Evolutionary conservation across 169 alveolate genomes (phyloP), one percentile per base, ranked within the genome.

Genomic region (Plasmodium coatneyi): DNA sequence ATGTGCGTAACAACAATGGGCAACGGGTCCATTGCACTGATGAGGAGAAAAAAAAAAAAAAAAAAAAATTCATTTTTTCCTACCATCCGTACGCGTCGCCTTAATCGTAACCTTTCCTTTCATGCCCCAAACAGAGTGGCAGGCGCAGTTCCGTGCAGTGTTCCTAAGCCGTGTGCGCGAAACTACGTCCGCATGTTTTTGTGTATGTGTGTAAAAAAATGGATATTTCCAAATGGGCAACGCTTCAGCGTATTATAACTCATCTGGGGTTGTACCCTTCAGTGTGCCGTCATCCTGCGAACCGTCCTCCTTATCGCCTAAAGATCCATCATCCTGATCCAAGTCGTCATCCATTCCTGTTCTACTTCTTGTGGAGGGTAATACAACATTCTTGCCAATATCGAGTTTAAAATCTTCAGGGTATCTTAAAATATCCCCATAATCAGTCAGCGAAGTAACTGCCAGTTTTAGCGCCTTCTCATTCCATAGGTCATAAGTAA

Each of bases 381-480:
- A 46, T 6, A 76, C 74, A 22, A 87, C 93, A 84, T 95, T 93
- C 49, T 80, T 93, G 6, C 92, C 95, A 52, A 93, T 66, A 84
- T 84, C 96, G n/a, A 95, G 30, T 78, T 86, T 93, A 90, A 95
- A 96, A 84, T 96, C 97, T 60, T 71, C 94, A 3, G 97, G 97
- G 80, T 74, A 93, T 71, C 96, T 82, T 19, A 96, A 80, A 34
- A 95, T 74, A 84, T 96, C 97, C 30, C 96, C 96, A 86, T 90
- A 95, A 90, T 96, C 97, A 10, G 97, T 96, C 82, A 96, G 74
- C 0, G 97, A 91, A 16, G 96, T 92, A 3, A 89, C 95, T 49
- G 97, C 93, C 25, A 96, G 54, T 70, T 95, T 96, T 56, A 92
- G 34, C 1, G 96, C 96, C 84, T 96, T 94, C 71, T 92, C 95